Evolutionary conservation across 176 grass and related monocot genomes (phyloP).

Genomic region (Alopecurus myosuroides): DNA sequence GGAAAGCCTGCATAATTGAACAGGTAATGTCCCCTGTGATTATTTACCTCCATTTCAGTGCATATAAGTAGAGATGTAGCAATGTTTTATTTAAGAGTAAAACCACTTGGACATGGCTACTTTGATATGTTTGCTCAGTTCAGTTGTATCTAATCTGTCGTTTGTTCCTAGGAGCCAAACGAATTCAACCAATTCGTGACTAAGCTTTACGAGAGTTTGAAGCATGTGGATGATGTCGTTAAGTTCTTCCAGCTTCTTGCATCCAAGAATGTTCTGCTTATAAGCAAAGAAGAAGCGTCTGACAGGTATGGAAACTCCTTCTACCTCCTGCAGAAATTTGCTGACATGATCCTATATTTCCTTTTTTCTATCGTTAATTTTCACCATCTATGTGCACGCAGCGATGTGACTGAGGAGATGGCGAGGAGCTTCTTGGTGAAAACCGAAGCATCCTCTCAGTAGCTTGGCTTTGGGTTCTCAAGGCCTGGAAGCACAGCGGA

Average conservation of each 20-base stretch:
- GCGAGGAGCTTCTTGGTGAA: constrained; percentile 33
- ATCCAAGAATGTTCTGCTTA: constrained; percentile 66
- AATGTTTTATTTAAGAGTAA: constrained; percentile 4
- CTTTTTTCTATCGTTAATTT: not conserved
- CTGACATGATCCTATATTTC: not conserved
- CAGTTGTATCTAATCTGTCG: not conserved
- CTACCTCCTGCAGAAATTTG: not conserved
- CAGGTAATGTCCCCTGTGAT: constrained; percentile 47
- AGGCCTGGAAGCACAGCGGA: not conserved
- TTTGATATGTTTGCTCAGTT: not conserved
- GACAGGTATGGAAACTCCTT: constrained; percentile 55
- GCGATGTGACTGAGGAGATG: constrained; percentile 47
- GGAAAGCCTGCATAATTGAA: constrained; percentile 86
- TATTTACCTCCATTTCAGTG: not conserved
- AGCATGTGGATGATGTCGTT: constrained; percentile 8
- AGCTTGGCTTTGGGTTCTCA: not conserved
- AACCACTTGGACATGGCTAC: not conserved
- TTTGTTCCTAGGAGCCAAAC: constrained; percentile 60
- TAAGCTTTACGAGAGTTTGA: constrained; percentile 45
- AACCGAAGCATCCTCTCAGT: constrained; percentile 28
- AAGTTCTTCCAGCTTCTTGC: constrained; percentile 65
- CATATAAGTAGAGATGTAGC: not conserved
- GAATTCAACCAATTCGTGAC: constrained; percentile 78
- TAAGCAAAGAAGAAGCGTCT: constrained; percentile 81
- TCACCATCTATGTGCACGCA: not conserved